Base-by-base conservation (phyloP, 495 filamentous ascomycete genomes). In the Penicillium egyptiacum region DNA sequence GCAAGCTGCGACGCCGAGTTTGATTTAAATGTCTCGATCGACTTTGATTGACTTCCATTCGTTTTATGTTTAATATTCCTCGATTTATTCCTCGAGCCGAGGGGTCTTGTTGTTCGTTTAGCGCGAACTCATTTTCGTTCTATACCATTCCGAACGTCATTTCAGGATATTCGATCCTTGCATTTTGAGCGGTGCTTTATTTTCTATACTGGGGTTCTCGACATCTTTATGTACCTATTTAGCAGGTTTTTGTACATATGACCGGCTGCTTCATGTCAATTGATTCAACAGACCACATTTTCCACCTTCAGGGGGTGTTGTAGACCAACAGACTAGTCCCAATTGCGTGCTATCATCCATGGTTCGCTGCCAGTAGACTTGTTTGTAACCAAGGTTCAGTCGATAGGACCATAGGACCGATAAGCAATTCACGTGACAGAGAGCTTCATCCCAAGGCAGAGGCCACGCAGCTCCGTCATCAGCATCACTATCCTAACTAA, bases 1-100 rank as follows among this genome's bases (percentile, higher is more conserved):
- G 73, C 49, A 79, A 67, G 58, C 48, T 77, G 23, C 69, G 73
- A 23, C 65, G 62, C 26, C 68, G 64, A 17, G 65, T 56, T 60
- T 80, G 59, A 55, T 61, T 61, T 25, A 11, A 17, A 28, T 17
- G 1, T 14, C 17, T 14, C 43, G 19, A 25, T 44, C 44, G 26
- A 23, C 57, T 58, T 42, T 66, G 60, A 63, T 55, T 33, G 56
- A 66, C 59, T 42, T 39, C 16, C 53, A 19, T 23, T 47, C 30
- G 7, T 37, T 40, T n/a, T 20, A 19, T 55, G 3, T 42, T 53
- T 40, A 30, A 16, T 26, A 49, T 50, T 33, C 50, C 14, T 26
- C 25, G 39, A 17, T 56, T 48, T 12, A 14, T 33, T 31, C 47
- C 35, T n/a, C n/a, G n/a, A n/a, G n/a, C n/a, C n/a, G n/a, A n/a